phyloP scores from a whole-genome alignment of 2,329 filamentous ascomycete genomes.

The Epichloe uncinata region DNA sequence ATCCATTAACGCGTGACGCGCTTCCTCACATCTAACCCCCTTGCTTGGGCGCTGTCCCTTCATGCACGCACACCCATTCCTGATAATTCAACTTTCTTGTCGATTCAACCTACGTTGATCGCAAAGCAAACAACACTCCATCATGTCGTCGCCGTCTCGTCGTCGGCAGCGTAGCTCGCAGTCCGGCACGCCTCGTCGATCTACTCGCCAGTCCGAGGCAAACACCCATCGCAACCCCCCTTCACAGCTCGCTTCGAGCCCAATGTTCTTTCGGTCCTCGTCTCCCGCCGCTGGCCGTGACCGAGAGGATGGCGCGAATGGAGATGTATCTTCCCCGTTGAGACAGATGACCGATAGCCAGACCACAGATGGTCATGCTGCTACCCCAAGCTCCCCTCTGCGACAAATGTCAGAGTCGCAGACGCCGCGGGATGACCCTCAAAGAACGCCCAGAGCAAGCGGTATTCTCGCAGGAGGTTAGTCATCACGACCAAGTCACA shows the following conservation, averaged over 20 bases:
- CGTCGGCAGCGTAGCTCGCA: conserved; percentile 40
- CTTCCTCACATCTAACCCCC: too few species aligned
- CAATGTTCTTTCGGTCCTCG: conserved; percentile 58
- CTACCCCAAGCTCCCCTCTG: conserved; percentile 44
- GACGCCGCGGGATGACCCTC: conserved; percentile 34
- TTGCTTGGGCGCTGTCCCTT: not conserved
- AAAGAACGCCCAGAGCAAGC: conserved; percentile 59
- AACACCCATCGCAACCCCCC: conserved; percentile 32
- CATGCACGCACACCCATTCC: too few species aligned
- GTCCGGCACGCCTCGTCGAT: conserved; percentile 29
- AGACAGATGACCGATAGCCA: conserved; percentile 45
- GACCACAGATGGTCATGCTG: conserved; percentile 27
- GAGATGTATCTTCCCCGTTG: conserved; percentile 38
- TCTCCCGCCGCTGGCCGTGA: conserved; percentile 15
- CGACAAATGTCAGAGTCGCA: conserved; percentile 46
- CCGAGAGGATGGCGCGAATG: conserved; percentile 17
- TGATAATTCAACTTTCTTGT: not conserved
- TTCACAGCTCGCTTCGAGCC: conserved; percentile 57
- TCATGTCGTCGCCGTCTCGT: conserved; percentile 31
- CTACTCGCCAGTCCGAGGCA: conserved; percentile 25
- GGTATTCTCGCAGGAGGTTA: conserved; percentile 49
- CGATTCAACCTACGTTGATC: not conserved
- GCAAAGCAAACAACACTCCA: conserved; percentile 6
- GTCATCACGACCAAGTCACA: conserved; percentile 7
- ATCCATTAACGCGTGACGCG: conserved; percentile 5